Percentiles rank a stretch among this genome's conserved stretches.
phyloP scores from a whole-genome alignment of 78 protist species.

The Dictyostelium capitatum region DNA sequence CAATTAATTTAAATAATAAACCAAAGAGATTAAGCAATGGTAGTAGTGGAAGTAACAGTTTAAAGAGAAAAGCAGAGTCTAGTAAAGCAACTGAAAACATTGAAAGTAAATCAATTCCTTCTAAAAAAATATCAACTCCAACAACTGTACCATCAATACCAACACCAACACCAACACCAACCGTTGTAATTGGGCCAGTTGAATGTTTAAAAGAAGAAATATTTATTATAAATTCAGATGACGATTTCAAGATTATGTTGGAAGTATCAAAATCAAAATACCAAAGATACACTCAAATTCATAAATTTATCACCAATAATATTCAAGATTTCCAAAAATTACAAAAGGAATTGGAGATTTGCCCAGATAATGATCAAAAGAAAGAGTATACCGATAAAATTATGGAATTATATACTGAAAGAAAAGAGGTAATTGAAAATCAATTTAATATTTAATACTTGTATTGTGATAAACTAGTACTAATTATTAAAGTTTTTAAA shows the following conservation, averaged over 20 bases:
- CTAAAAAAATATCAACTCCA: background rate
- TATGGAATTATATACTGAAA: background rate
- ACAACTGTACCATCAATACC: background rate
- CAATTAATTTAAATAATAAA: background rate
- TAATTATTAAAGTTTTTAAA: background rate
- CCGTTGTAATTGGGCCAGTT: background rate
- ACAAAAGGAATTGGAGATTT: constrained; percentile 16
- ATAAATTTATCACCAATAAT: constrained; percentile 11
- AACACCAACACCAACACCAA: background rate
- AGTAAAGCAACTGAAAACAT: background rate
- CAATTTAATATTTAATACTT: background rate
- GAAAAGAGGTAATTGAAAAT: constrained; percentile 19
- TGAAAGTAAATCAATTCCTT: background rate
- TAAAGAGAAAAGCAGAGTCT: constrained; percentile 2
- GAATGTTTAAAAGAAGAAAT: background rate
- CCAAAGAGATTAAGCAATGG: background rate
- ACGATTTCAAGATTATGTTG: background rate
- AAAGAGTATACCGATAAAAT: constrained; percentile 11
- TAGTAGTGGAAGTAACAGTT: background rate
- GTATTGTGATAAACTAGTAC: background rate
- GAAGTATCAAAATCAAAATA: constrained; percentile 18
- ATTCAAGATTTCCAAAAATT: constrained; percentile 10
- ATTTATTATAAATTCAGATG: constrained; percentile 15
- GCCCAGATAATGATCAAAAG: background rate
- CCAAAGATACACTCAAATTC: constrained; percentile 35